Percentiles rank a stretch among this genome's conserved stretches.
These are phyloP conservation scores for Earliella scabrosa DNA, from an alignment of 1,284 basidiomycete species.

Conservation along the genomic window DNA sequence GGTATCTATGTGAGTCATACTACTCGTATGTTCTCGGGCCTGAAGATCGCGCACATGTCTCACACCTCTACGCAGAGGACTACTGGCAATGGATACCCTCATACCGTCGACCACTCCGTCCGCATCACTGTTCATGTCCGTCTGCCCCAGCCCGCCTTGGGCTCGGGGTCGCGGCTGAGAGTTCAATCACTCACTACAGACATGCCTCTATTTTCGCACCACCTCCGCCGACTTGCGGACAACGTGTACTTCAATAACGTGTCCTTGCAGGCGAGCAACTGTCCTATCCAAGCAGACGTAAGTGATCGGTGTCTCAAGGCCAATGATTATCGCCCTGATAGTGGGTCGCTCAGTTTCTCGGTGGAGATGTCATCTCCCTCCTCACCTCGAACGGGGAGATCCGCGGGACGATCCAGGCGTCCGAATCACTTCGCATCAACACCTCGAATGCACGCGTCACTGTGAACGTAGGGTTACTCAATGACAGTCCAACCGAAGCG, in stretches of 20 bases:
- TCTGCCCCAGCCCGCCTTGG: constrained; percentile 20
- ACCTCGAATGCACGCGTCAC: constrained; percentile 7
- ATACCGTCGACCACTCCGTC: neutral
- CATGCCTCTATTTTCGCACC: constrained; percentile 28
- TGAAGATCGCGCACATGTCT: neutral
- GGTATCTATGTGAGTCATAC: neutral
- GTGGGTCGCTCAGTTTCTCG: neutral
- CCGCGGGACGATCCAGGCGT: neutral
- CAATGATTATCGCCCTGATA: neutral
- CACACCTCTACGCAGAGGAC: neutral
- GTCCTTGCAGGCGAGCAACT: constrained; percentile 20
- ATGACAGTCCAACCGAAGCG: neutral
- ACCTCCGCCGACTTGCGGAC: constrained; percentile 22
- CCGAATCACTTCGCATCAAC: neutral
- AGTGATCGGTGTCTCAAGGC: neutral
- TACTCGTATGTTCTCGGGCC: neutral
- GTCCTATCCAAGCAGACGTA: constrained; percentile 24
- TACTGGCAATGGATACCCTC: neutral
- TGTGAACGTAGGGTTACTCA: neutral
- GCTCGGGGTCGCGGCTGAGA: neutral
- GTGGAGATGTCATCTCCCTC: neutral
- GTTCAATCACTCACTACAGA: constrained; percentile 28
- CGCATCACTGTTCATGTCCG: constrained; percentile 26
- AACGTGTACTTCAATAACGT: constrained; percentile 24
- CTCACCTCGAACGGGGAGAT: neutral